Conservation (phyloP, 2,329 filamentous ascomycete genomes). For the Aspergillus sp. region DNA sequence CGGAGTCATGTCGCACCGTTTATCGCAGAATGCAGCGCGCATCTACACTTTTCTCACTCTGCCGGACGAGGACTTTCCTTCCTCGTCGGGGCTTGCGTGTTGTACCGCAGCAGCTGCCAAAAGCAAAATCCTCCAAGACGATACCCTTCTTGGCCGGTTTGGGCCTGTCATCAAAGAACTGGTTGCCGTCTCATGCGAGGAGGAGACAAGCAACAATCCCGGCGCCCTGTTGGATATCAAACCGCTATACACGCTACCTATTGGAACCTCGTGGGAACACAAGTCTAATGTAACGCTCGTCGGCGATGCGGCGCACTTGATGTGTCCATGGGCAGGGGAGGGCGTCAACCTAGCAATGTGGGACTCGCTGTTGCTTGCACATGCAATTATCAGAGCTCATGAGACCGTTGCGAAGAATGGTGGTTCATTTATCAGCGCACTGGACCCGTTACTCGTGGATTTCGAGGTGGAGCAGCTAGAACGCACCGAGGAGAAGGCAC, state of each 20-base stretch:
- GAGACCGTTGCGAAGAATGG: background rate
- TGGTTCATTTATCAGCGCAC: background rate
- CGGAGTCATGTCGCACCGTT: constrained; percentile 33
- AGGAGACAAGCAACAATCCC: constrained; percentile 16
- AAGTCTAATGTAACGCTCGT: constrained; percentile 26
- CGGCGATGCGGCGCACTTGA: constrained; percentile 38
- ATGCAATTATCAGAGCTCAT: constrained; percentile 19
- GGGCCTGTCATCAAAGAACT: constrained; percentile 24
- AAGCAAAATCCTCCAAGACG: background rate
- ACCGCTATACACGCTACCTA: constrained; percentile 31
- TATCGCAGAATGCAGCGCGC: constrained; percentile 27
- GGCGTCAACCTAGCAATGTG: constrained; percentile 36
- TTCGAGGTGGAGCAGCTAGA: constrained; percentile 7
- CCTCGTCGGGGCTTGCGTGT: constrained; percentile 1
- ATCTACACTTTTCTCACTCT: constrained; percentile 30
- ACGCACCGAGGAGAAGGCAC: constrained; percentile 12
- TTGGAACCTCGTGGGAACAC: constrained; percentile 27
- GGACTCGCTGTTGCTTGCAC: constrained; percentile 29
- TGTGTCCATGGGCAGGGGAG: constrained; percentile 36
- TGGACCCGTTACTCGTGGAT: constrained; percentile 16
- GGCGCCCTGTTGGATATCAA: constrained; percentile 10
- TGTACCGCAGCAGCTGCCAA: background rate
- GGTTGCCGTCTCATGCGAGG: constrained; percentile 26
- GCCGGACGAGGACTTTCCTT: constrained; percentile 8
- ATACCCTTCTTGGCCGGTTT: background rate